Conservation (phyloP, 176 grass and related monocot genomes). For the Luzula sylvatica region DNA sequence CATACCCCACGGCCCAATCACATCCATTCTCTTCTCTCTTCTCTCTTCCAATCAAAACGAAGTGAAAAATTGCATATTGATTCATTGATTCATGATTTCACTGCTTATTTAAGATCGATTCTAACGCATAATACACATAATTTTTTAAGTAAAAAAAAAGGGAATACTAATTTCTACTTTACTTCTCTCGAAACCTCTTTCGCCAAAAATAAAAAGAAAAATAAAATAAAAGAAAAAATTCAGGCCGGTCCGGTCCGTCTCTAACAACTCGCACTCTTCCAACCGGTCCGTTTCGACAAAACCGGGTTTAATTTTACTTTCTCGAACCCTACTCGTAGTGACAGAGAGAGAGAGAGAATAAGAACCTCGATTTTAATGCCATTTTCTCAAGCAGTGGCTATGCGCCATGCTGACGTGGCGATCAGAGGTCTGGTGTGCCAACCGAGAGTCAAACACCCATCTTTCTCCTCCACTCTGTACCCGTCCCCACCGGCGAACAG, state of each 20-base stretch:
- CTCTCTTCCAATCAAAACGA: not conserved
- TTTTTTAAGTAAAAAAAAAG: conserved; percentile 2
- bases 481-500: conserved; percentile 85
- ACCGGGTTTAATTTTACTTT: not conserved
- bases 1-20: not conserved
- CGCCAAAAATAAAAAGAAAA: not conserved
- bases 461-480: conserved; percentile 87
- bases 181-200: conserved; percentile 7
- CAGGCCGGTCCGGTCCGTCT: no score
- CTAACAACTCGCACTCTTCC: not conserved
- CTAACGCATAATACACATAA: conserved; percentile 24
- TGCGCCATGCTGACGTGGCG: conserved; percentile 85
- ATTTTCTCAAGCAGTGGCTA: conserved; percentile 23
- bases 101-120: conserved; percentile 17
- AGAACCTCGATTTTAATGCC: not conserved
- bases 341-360: not conserved
- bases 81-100: conserved; percentile 7
- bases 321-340: not conserved
- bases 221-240: conserved; percentile 4
- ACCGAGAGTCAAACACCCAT: conserved; percentile 75
- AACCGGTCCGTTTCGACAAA: not conserved
- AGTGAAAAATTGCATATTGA: conserved; percentile 15
- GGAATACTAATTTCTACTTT: conserved; percentile 19
- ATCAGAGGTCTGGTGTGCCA: conserved; percentile 89
- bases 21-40: not conserved